These are phyloP conservation scores for Omphalotus guepiniiformis DNA, from an alignment of 768 basidiomycete genomes.

Conservation along the genomic window DNA sequence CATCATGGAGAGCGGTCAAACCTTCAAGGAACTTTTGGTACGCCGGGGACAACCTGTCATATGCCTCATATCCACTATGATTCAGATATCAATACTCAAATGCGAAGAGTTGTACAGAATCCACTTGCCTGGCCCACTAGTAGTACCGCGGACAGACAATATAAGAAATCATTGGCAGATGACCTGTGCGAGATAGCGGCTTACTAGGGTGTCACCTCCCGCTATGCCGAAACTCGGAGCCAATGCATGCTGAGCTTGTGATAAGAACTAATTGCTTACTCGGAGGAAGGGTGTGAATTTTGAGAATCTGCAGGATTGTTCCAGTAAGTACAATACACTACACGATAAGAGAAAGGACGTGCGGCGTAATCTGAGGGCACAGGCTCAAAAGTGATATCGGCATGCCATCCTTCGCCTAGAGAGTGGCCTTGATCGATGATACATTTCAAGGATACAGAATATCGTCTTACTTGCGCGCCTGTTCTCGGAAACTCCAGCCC, in stretches of 20 bases:
- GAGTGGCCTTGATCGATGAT: background rate
- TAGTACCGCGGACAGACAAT: background rate
- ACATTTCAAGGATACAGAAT: background rate
- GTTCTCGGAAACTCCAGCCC: slow-evolving; percentile 25
- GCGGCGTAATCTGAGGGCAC: slow-evolving; percentile 58
- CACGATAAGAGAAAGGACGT: slow-evolving; percentile 3
- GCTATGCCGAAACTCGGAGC: slow-evolving; percentile 15
- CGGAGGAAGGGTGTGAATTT: slow-evolving; percentile 36
- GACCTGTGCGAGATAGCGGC: slow-evolving; percentile 10
- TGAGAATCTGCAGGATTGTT: slow-evolving; percentile 26
- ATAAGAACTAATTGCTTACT: slow-evolving; percentile 21
- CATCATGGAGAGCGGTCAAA: slow-evolving; percentile 52
- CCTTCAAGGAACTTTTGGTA: slow-evolving; percentile 53
- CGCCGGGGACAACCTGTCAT: slow-evolving; percentile 56
- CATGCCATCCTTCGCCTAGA: slow-evolving; percentile 38
- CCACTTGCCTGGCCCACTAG: slow-evolving; percentile 36
- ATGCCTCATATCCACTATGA: slow-evolving; percentile 53
- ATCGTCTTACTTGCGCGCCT: slow-evolving; percentile 31
- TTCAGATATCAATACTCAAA: background rate
- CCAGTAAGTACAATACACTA: background rate
- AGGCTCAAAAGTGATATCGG: slow-evolving; percentile 58
- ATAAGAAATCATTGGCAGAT: background rate
- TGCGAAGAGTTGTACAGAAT: background rate
- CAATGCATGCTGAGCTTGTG: background rate
- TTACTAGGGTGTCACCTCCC: slow-evolving; percentile 41